These are phyloP conservation scores for Starmerella potacharoeniae DNA, from an alignment of 805 yeast species.

Conservation along the genomic window DNA sequence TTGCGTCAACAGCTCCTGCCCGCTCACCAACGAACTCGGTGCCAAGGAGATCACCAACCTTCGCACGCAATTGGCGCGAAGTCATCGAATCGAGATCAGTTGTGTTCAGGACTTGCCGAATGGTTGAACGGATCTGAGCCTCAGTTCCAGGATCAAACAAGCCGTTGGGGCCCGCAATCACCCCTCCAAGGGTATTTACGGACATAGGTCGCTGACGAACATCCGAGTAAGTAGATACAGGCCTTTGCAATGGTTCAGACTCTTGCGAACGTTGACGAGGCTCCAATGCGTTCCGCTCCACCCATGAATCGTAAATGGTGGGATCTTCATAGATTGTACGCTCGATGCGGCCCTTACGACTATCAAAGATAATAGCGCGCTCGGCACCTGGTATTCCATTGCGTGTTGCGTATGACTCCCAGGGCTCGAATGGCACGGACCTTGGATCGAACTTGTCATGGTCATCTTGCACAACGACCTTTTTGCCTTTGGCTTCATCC, in stretches of 20 bases:
- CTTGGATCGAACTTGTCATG: constrained; percentile 30
- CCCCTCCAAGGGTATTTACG: constrained; percentile 3
- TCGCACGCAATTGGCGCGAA: constrained; percentile 28
- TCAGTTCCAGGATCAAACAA: constrained; percentile 24
- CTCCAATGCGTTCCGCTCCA: background rate
- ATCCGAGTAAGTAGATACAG: background rate
- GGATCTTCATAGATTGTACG: constrained; percentile 23
- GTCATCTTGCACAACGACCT: constrained; percentile 30
- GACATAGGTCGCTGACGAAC: constrained; percentile 4
- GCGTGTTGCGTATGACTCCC: constrained; percentile 31
- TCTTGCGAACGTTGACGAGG: background rate
- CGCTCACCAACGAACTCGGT: constrained; percentile 26
- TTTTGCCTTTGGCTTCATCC: constrained; percentile 43
- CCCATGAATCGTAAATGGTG: background rate
- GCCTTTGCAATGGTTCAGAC: background rate
- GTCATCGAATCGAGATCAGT: constrained; percentile 31
- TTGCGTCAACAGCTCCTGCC: constrained; percentile 25
- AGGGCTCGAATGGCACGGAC: constrained; percentile 30
- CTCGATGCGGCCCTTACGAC: constrained; percentile 27
- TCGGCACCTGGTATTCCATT: constrained; percentile 31
- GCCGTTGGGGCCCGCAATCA: background rate
- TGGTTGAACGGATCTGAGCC: constrained; percentile 25
- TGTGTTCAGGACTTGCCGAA: constrained; percentile 25
- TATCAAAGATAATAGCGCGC: constrained; percentile 29
- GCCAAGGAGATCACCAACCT: constrained; percentile 30